Percentiles rank a stretch among this genome's conserved stretches.
Evolutionary conservation across 1,284 basidiomycete species (phyloP).

Genomic region (Trichosporon ovoides): DNA sequence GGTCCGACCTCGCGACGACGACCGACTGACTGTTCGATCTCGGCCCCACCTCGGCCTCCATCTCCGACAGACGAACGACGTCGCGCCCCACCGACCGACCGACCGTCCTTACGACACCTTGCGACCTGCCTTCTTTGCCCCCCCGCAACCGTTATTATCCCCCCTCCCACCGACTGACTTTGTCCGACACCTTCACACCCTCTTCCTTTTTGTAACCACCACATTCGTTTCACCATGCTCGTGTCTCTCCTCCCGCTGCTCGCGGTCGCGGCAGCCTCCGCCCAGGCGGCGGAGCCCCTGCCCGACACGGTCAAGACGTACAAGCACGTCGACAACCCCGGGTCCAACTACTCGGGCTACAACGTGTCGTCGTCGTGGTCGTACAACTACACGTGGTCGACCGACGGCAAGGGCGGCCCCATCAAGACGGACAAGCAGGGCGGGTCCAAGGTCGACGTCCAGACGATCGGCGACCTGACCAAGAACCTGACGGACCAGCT

Average conservation of each 20-base stretch:
- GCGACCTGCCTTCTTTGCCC: no score
- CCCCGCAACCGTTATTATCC: no score
- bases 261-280: not conserved
- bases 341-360: not conserved
- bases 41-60: no score
- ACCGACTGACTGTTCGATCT: no score
- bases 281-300: not conserved
- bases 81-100: no score
- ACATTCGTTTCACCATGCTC: conserved; percentile 1
- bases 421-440: not conserved
- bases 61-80: no score
- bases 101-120: no score
- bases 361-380: conserved; percentile 1
- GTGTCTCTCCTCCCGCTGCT: not conserved
- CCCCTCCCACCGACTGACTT: no score
- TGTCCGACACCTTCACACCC: not conserved
- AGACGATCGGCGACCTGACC: conserved; percentile 1
- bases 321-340: not conserved
- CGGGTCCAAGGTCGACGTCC: conserved; percentile 1
- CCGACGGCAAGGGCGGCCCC: not conserved
- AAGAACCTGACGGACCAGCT: conserved; percentile 3
- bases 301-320: conserved; percentile 3
- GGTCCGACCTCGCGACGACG: no score
- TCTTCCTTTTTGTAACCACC: not conserved
- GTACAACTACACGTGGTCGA: conserved; percentile 1